Evolutionary conservation across 2,329 filamentous ascomycete genomes (phyloP), one percentile per base, ranked within the genome.

Genomic region (Zymoseptoria brevis): DNA sequence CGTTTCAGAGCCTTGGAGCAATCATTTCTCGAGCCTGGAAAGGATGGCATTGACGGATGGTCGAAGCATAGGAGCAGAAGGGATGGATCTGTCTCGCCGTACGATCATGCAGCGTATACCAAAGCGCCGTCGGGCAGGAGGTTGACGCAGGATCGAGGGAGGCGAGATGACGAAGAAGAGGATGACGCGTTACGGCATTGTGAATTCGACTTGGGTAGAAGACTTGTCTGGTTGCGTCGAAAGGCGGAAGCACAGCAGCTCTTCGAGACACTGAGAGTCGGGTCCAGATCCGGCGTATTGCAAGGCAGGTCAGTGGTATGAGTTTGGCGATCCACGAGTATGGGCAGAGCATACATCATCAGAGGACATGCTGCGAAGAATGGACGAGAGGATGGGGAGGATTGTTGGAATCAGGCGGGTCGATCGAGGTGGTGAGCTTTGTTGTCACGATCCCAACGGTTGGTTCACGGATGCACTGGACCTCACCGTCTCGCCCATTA

Each of bases 281-380:
- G 50, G 65, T 77, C 49, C 74, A 77, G 63, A 71, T 72, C 4
- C 67, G 75, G 55, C 62, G 75, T 53, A 76, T 73, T 26, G 70
- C 71, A 30, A 62, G 69, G 56, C 71, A 73, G 59, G 70, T 73
- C 3, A 68, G 67, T 13, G 72, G 69, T 13, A 62, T 74, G 53
- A 67, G 64, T 21, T 53, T 69, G 56, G 60, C 68, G 57, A 65
- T 71, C 60, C 66, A 72, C 60, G 67, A 70, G 54, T 69, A 70
- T 61, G 67, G 66, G 19, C 59, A 61, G 8, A 62, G 57, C 19
- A 62, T 61, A 6, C 56, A 58, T 61, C 63, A 64, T 53, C 62
- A 61, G 26, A 66, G 55, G 64, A 64, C 45, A 64, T 57, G 56
- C 57, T 70, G 52, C 62, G 59, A 56, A 67, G 65, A 58, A 68